Evolutionary conservation across 768 basidiomycete species (phyloP), one percentile per base, ranked within the genome.

Genomic region (Lentinula boryana): DNA sequence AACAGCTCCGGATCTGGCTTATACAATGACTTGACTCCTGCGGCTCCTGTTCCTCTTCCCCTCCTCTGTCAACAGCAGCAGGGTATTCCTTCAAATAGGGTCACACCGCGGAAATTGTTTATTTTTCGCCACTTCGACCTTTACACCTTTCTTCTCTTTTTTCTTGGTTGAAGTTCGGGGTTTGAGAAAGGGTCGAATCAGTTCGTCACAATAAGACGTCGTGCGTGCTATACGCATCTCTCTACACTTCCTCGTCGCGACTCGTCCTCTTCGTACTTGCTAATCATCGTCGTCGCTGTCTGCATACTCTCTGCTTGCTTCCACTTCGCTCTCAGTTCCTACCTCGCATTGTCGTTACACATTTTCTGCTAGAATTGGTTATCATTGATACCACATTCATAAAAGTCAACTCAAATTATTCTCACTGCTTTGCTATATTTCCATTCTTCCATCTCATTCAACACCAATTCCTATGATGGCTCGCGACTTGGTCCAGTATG

Each of bases 271-370:
- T 35, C 36, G 31, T 50, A 15, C 16, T 58, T 58, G 44, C 33
- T 58, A 58, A 33, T 50, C 36, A 7, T 58, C 44, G 40, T 54
- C 53, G 56, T 58, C 57, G 57, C 46, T 50, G 57, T 38, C 48
- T 58, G 57, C 57, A 48, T 49, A 32, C 31, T 48, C 36, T 18
- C 21, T 58, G 21, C 55, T 38, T 40, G 53, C 18, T 57, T 38
- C 27, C 32, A 46, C 12, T 57, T 46, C 23, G 56, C 56, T 43
- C 18, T 41, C 23, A 46, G 23, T 46, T 27, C 44, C n/a, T 57
- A n/a, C 57, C 33, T 36, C 46, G 57, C 46, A 58, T 58, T 49
- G 43, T 58, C 46, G 57, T 31, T 58, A 18, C 23, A 13, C 32
- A 46, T 33, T 58, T n/a, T 36, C 41, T 58, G 44, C 33, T 23